Evolutionary conservation across 495 filamentous ascomycete species (phyloP), one percentile per base, ranked within the genome.

Genomic region (Umbilicaria muhlenbergii): DNA sequence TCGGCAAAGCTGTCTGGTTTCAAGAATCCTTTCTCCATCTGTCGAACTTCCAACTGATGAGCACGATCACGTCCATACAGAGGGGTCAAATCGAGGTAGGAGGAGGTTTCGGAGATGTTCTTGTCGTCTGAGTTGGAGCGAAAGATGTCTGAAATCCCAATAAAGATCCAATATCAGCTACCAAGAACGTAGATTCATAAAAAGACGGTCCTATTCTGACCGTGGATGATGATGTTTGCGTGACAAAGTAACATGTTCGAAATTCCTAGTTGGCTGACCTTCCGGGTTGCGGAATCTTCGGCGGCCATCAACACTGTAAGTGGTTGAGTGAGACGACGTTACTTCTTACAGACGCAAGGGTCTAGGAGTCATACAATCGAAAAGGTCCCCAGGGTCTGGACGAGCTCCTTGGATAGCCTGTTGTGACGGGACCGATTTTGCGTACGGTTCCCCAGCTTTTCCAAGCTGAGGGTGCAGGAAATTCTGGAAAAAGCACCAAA

Each of bases 211-310:
- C 11, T 37, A 1, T 10, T 48, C 57, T 32, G 45, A 62, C 73
- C 78, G 47, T 89, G 83, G 47, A 86, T 86, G 49, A 89, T 83
- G 47, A 89, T 80, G 6, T 71, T 78, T 2, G 81, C 83, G 55
- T 80, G 72, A 50, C 87, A 83, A 65, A 82, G 85, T 14, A 89
- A 59, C 43, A 83, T 68, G 54, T 77, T 83, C 3, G 81, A 86
- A 14, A 86, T 72, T 3, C 47, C 47, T 12, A 43, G 39, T 45
- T 76, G 73, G 51, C 74, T 83, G 6, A 72, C 66, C 60, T 77
- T 69, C 19, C 68, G 59, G 42, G 69, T 62, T 17, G 58, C 62
- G 31, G 66, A 64, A 17, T 41, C 37, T n/a, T 47, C 32, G 11
- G 77, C 64, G 21, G 65, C 66, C 63, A 80, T 71, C 13, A 79